Percentiles rank a stretch among this genome's conserved stretches.
Conservation (phyloP, 306 rosid genomes). For the Acacia crassicarpa region DNA sequence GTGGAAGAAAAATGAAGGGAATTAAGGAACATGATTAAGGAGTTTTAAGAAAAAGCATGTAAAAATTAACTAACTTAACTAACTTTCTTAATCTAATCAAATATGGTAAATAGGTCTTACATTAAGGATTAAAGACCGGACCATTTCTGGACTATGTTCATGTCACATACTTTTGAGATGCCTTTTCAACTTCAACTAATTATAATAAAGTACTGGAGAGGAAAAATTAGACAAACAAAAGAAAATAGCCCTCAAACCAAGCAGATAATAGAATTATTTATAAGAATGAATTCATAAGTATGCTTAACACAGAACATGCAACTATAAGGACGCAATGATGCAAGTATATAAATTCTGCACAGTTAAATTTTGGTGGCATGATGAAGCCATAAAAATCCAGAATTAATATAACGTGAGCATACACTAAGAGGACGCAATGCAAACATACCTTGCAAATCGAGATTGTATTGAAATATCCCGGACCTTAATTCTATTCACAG, state of each 20-base stretch:
- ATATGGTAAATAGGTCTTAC: no score
- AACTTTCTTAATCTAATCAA: no score
- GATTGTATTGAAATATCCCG: constrained; percentile 94
- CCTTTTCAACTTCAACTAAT: background rate
- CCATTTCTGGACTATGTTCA: background rate
- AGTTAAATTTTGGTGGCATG: background rate
- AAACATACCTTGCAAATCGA: constrained; percentile 85
- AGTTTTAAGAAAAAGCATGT: no score
- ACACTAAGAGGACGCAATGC: background rate
- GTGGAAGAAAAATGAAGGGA: no score
- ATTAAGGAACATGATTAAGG: no score
- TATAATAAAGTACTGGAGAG: background rate
- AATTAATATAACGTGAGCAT: constrained; percentile 11
- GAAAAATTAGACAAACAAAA: background rate
- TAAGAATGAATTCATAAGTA: background rate
- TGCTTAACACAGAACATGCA: background rate
- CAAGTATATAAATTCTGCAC: background rate
- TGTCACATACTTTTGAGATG: background rate
- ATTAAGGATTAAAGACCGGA: no score
- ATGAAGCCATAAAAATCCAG: background rate
- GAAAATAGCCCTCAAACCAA: background rate
- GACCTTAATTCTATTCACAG: constrained; percentile 94
- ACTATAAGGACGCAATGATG: no score
- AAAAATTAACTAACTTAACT: no score
- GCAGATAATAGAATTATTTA: background rate